Conservation (phyloP, 306 rosid genomes). For the Crataegus laevigata region DNA sequence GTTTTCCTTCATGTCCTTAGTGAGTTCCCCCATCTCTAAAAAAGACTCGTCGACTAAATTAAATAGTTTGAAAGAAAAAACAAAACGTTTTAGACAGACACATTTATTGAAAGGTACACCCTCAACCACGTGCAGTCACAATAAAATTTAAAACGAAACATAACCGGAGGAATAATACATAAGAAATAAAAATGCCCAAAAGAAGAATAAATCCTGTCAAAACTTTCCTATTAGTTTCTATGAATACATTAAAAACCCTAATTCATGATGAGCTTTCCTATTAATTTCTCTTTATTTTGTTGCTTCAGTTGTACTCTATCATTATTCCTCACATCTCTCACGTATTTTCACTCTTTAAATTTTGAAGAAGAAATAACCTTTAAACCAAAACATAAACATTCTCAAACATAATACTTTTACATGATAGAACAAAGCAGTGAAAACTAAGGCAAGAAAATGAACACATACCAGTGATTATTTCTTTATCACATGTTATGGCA, state of each 20-base stretch:
- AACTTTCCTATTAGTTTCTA: background rate
- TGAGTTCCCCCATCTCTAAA: background rate
- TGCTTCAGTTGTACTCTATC: background rate
- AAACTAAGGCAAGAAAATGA: background rate
- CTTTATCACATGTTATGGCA: slow-evolving; percentile 74
- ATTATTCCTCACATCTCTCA: background rate
- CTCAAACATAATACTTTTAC: background rate
- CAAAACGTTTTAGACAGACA: background rate
- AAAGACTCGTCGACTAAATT: background rate
- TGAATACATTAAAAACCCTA: background rate
- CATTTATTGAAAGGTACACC: background rate
- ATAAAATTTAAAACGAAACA: background rate
- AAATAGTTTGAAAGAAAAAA: background rate
- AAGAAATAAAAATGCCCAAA: background rate
- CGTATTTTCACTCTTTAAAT: background rate
- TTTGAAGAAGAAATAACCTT: background rate
- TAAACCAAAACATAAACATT: background rate
- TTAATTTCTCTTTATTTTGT: background rate
- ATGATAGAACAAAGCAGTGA: background rate
- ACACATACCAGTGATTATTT: slow-evolving; percentile 76
- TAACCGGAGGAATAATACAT: background rate
- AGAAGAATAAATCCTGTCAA: background rate
- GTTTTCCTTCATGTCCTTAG: background rate
- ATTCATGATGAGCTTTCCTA: background rate
- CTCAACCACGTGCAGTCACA: background rate